Percentiles rank a stretch among this genome's conserved stretches.
These are phyloP conservation scores for Tagetes patula DNA, from an alignment of 129 eudicot species.

Conservation along the genomic window DNA sequence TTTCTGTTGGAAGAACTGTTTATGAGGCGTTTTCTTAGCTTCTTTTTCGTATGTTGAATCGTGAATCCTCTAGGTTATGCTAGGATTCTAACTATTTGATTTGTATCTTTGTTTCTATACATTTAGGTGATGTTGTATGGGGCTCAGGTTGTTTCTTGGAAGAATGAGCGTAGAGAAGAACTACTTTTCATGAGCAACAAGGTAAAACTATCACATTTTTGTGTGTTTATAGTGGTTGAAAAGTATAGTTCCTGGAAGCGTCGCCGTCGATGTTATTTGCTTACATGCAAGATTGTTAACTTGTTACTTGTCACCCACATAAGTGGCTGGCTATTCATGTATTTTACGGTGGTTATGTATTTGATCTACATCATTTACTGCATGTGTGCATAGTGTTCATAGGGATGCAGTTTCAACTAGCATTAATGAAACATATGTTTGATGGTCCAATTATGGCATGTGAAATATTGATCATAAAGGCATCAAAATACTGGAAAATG, in stretches of 20 bases:
- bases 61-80: slow-evolving; percentile 6
- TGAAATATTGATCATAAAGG: slow-evolving; percentile 5
- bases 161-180: slow-evolving; percentile 87
- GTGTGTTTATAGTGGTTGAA: slow-evolving; percentile 13
- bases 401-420: slow-evolving; percentile 6
- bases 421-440: slow-evolving; percentile 15
- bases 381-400: slow-evolving; percentile 7
- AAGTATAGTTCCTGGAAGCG: not conserved
- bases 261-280: not conserved
- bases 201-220: slow-evolving; percentile 43
- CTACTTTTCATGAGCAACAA: slow-evolving; percentile 76
- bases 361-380: slow-evolving; percentile 5
- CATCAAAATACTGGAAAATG: slow-evolving; percentile 15
- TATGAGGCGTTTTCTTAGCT: slow-evolving; percentile 11
- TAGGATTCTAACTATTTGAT: slow-evolving; percentile 13
- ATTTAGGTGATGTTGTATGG: slow-evolving; percentile 73
- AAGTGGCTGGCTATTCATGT: not conserved
- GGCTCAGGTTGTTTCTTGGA: slow-evolving; percentile 94
- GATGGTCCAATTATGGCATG: slow-evolving; percentile 4
- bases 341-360: slow-evolving; percentile 4
- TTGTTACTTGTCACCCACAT: not conserved
- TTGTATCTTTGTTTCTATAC: not conserved
- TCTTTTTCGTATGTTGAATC: not conserved
- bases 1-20: slow-evolving; percentile 15
- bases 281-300: slow-evolving; percentile 18